phyloP scores from a whole-genome alignment of 495 filamentous ascomycete genomes.

The Trichocladium antarcticum region DNA sequence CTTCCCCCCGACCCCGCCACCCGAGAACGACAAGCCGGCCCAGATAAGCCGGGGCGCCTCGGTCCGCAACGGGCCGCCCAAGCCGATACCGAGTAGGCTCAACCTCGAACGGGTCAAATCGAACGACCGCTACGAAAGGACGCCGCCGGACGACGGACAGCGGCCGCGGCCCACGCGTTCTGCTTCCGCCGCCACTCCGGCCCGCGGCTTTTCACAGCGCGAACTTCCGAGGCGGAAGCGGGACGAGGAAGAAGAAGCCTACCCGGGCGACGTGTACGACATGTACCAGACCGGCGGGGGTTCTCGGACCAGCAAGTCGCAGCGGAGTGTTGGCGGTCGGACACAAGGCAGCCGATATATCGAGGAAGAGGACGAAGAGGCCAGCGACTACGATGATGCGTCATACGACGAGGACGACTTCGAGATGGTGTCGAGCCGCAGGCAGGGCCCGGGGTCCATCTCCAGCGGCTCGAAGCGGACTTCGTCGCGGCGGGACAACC shows the following conservation, averaged over 20 bases:
- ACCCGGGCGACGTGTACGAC: conserved; percentile 59
- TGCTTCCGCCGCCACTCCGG: conserved; percentile 28
- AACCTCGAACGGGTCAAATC: conserved; percentile 42
- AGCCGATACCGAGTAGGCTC: conserved; percentile 42
- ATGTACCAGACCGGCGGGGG: conserved; percentile 44
- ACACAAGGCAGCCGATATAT: conserved; percentile 47
- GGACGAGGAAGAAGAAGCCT: conserved; percentile 50
- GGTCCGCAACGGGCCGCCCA: conserved; percentile 40
- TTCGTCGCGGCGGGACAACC: conserved; percentile 37
- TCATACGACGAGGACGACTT: conserved; percentile 67
- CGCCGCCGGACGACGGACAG: conserved; percentile 33
- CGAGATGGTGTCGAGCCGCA: conserved; percentile 57
- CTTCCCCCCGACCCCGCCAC: conserved; percentile 93
- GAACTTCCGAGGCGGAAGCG: conserved; percentile 22
- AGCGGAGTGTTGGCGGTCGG: conserved; percentile 24
- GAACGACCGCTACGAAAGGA: conserved; percentile 40
- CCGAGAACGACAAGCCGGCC: conserved; percentile 58
- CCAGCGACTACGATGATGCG: conserved; percentile 56
- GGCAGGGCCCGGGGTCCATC: conserved; percentile 31
- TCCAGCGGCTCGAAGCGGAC: conserved; percentile 30
- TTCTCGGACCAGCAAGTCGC: conserved; percentile 27
- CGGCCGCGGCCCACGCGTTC: conserved; percentile 29
- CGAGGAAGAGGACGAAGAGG: conserved; percentile 61
- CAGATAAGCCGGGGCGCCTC: conserved; percentile 41
- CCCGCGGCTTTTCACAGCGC: conserved; percentile 41